Evolutionary conservation across 1,284 basidiomycete genomes (phyloP).

Genomic region (Paramarasmius palmivorus): DNA sequence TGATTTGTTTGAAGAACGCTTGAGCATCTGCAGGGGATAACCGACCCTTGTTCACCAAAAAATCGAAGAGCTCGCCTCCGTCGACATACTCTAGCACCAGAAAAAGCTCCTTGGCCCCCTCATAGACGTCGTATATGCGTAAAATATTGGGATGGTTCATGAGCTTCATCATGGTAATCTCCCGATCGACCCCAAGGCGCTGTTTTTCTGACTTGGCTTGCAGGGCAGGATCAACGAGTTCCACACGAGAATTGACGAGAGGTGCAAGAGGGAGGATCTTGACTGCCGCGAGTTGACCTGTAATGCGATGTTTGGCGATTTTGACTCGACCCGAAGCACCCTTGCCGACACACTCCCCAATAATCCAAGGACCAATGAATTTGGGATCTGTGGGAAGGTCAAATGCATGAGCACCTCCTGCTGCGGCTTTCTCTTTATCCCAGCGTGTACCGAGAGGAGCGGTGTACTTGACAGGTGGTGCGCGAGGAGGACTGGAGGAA

Average conservation of each 20-base stretch:
- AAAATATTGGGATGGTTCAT: constrained; percentile 98
- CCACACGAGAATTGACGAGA: constrained; percentile 76
- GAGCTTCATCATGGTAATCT: constrained; percentile 99
- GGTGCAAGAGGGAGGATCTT: constrained; percentile 95
- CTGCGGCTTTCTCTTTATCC: constrained; percentile 80
- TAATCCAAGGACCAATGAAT: constrained; percentile 76
- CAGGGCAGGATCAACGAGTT: constrained; percentile 59
- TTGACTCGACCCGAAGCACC: constrained; percentile 95
- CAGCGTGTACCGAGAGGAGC: constrained; percentile 76
- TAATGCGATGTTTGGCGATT: constrained; percentile 86
- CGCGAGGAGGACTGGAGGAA: constrained; percentile 58
- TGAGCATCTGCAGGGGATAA: constrained; percentile 85
- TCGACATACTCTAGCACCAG: constrained; percentile 97
- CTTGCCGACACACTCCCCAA: constrained; percentile 96
- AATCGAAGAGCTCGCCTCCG: constrained; percentile 98
- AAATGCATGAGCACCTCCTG: constrained; percentile 62
- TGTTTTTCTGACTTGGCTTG: constrained; percentile 85
- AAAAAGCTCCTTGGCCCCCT: constrained; percentile 90
- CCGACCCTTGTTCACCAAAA: constrained; percentile 88
- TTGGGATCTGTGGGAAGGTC: constrained; percentile 76
- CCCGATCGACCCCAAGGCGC: constrained; percentile 90
- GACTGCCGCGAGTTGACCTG: constrained; percentile 93
- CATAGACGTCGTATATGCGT: constrained; percentile 96
- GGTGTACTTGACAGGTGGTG: constrained; percentile 66
- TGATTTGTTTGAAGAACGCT: constrained; percentile 96